Evolutionary conservation across 1,284 basidiomycete species (phyloP), one percentile per base, ranked within the genome.

Genomic region (Lentinula novae-zelandiae): DNA sequence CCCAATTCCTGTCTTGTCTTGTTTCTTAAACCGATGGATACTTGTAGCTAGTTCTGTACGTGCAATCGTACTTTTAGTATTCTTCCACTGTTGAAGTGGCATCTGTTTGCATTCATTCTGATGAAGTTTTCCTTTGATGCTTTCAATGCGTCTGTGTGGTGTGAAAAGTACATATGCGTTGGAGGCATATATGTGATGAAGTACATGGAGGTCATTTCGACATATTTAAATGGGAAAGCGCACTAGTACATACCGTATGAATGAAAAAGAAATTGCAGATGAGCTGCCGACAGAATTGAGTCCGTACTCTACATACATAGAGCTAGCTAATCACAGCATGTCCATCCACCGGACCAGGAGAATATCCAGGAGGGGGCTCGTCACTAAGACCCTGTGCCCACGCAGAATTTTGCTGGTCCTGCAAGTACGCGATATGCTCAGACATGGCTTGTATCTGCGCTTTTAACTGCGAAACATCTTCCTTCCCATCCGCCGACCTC

Each of bases 371-470:
- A 22, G 72, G 72, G 50, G 71, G 70, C 15, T 72, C 71, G 49
- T 73, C 66, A 13, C 70, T 70, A 48, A 73, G 58, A 5, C 71
- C 72, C 56, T 65, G 67, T 3, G 71, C 71, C 71, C 71, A 73
- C 4, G 65, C 64, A 0, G 71, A 72, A 5, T 67, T 64, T 46
- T 69, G 67, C 50, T 73, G 72, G 10, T 62, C 60, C 63, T 68
- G 66, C 54, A 75, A 53, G 55, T 65, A 62, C 13, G 61, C 65
- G 39, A 74, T 71, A 60, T 72, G 68, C 33, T 66, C 63, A 31
- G 60, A 63, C 71, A 72, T 67, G 40, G 58, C 58, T 13, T 62
- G 40, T 12, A 73, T 64, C 64, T 71, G 71, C 57, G 68, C 65
- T 54, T 62, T 63, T 64, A 73, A 64, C 39, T 67, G 65, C 38